phyloP scores from a whole-genome alignment of 129 eudicot species.

The Chrysanthemum seticuspe region DNA sequence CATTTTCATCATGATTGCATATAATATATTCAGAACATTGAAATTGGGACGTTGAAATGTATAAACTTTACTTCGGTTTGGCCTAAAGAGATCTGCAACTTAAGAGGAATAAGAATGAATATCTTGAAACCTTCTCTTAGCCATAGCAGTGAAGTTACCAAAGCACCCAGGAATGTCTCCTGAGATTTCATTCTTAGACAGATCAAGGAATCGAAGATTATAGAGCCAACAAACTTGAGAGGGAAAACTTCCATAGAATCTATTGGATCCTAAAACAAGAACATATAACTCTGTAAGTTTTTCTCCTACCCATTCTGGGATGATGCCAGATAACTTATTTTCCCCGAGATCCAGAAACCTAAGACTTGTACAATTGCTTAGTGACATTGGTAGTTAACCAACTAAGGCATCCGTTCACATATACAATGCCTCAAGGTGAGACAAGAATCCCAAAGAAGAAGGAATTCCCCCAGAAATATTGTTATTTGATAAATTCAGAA shows the following conservation, averaged over 20 bases:
- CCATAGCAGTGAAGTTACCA: constrained; percentile 21
- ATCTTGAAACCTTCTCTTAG: neutral
- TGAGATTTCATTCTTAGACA: constrained; percentile 26
- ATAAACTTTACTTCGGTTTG: no score
- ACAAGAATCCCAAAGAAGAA: constrained; percentile 23
- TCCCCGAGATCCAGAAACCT: constrained; percentile 26
- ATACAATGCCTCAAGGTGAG: neutral
- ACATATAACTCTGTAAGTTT: constrained; percentile 15
- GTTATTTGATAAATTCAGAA: constrained; percentile 31
- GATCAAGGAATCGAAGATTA: constrained; percentile 29
- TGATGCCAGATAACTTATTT: constrained; percentile 24
- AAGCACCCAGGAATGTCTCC: constrained; percentile 38
- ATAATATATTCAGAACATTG: no score
- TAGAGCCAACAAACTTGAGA: constrained; percentile 19
- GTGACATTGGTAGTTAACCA: constrained; percentile 30
- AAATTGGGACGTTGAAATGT: neutral
- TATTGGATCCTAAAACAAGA: constrained; percentile 26
- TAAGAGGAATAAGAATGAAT: neutral
- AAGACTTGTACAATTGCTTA: constrained; percentile 22
- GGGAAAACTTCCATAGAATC: neutral
- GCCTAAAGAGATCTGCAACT: neutral
- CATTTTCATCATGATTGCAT: no score
- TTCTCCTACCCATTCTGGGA: constrained; percentile 40
- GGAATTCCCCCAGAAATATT: constrained; percentile 32
- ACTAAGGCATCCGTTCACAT: constrained; percentile 21